Evolutionary conservation across 176 grass and related monocot genomes (phyloP).

Genomic region (Alloteropsis semialata): DNA sequence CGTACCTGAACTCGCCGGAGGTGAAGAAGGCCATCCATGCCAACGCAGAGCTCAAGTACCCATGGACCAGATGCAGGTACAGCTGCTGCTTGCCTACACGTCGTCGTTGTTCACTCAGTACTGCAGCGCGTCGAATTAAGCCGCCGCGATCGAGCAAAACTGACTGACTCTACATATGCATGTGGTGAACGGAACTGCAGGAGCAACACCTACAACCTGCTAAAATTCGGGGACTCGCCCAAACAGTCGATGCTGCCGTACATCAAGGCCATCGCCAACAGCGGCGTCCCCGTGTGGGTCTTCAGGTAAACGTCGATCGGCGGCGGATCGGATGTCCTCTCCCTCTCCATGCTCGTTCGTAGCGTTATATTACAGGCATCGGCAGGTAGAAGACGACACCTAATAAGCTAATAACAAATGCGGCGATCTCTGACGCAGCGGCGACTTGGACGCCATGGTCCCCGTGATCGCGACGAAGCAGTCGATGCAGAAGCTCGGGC

Average conservation of each 20-base stretch:
- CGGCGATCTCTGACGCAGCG: background rate
- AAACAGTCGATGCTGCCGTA: constrained; percentile 35
- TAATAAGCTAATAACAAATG: background rate
- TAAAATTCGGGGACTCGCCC: constrained; percentile 28
- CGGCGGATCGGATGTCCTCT: background rate
- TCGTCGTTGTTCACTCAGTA: too few species aligned
- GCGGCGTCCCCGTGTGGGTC: constrained; percentile 46
- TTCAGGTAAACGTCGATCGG: too few species aligned
- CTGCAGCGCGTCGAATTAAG: too few species aligned
- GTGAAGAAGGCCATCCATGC: constrained; percentile 43
- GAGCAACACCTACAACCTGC: constrained; percentile 14
- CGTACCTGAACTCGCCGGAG: constrained; percentile 45
- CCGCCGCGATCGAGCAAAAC: background rate
- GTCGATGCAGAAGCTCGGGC: constrained; percentile 40
- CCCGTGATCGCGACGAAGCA: constrained; percentile 48
- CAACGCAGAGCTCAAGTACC: background rate
- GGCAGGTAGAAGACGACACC: too few species aligned
- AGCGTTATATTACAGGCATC: background rate
- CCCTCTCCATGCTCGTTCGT: background rate
- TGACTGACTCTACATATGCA: background rate
- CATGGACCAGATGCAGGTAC: constrained; percentile 39
- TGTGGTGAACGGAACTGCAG: background rate
- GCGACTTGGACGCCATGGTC: constrained; percentile 62
- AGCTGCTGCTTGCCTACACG: too few species aligned
- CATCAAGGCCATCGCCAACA: constrained; percentile 24